These are phyloP conservation scores for Chaetoscypha palmicola DNA, from an alignment of 2,329 filamentous ascomycete genomes.

Conservation along the genomic window DNA sequence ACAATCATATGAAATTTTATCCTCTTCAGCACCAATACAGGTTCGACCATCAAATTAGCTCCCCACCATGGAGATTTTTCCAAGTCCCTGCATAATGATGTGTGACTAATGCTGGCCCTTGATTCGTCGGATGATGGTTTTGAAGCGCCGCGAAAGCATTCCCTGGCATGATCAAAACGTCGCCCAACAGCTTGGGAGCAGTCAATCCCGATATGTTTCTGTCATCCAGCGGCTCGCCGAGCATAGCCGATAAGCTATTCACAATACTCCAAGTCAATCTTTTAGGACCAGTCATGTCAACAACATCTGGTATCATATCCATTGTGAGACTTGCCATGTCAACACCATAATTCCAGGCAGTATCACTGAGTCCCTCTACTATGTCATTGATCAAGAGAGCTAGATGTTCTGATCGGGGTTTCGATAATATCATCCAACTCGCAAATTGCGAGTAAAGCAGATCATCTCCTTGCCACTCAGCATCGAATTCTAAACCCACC, in stretches of 20 bases:
- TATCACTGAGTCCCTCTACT: slow-evolving; percentile 17
- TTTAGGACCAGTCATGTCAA: slow-evolving; percentile 29
- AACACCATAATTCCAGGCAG: slow-evolving; percentile 14
- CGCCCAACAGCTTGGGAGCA: slow-evolving; percentile 27
- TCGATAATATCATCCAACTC: slow-evolving; percentile 30
- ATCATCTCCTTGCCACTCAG: slow-evolving; percentile 4
- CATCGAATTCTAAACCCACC: slow-evolving; percentile 35
- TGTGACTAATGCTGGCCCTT: slow-evolving; percentile 12
- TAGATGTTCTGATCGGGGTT: slow-evolving; percentile 24
- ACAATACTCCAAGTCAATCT: slow-evolving; percentile 25
- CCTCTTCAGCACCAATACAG: too few relatives aligned
- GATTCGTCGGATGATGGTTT: slow-evolving; percentile 8
- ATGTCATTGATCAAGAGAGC: slow-evolving; percentile 28
- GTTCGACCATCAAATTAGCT: slow-evolving; percentile 4
- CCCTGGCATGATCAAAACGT: slow-evolving; percentile 23
- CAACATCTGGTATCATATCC: slow-evolving; percentile 26
- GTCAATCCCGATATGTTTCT: slow-evolving; percentile 20
- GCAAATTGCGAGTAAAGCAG: slow-evolving; percentile 24
- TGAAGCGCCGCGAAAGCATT: slow-evolving; percentile 14
- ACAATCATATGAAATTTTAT: too few relatives aligned
- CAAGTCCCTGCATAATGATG: slow-evolving; percentile 20
- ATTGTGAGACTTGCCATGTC: slow-evolving; percentile 17
- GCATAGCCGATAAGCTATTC: slow-evolving; percentile 21
- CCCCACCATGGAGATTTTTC: slow-evolving; percentile 18
- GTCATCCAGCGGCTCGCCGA: slow-evolving; percentile 16